A percentile compares a stretch with the other conserved stretches of the same genome.
Conservation (phyloP, 2,329 filamentous ascomycete genomes). For the Fusarium oligoseptatum region DNA sequence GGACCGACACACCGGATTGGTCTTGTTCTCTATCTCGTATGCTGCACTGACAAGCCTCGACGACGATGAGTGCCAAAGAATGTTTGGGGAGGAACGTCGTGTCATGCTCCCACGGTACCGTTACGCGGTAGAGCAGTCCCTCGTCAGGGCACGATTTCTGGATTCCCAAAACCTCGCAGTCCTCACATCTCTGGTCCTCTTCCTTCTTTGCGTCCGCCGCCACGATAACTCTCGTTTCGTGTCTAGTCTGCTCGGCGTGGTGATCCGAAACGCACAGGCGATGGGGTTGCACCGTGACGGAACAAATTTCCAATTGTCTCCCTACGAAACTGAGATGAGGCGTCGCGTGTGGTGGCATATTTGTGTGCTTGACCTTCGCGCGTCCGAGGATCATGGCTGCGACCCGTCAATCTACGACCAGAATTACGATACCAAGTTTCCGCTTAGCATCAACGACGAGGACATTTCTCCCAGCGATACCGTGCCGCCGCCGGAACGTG, state of each 20-base stretch:
- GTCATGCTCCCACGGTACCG: slow-evolving; percentile 10
- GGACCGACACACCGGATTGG: neutral
- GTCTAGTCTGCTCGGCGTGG: slow-evolving; percentile 6
- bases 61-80: neutral
- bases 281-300: slow-evolving; percentile 18
- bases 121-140: slow-evolving; percentile 6
- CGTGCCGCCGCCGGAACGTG: slow-evolving; percentile 30
- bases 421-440: slow-evolving; percentile 63
- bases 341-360: slow-evolving; percentile 23
- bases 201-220: slow-evolving; percentile 1
- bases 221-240: slow-evolving; percentile 1
- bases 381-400: slow-evolving; percentile 4
- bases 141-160: slow-evolving; percentile 8
- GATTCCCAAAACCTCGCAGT: neutral
- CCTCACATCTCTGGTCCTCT: slow-evolving; percentile 5
- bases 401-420: slow-evolving; percentile 53
- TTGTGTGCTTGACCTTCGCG: slow-evolving; percentile 16
- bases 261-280: slow-evolving; percentile 6
- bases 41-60: slow-evolving; percentile 9
- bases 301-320: slow-evolving; percentile 1
- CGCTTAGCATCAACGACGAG: slow-evolving; percentile 68
- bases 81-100: neutral
- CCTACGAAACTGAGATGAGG: slow-evolving; percentile 18
- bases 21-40: slow-evolving; percentile 18
- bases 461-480: slow-evolving; percentile 62